Conservation (phyloP, 2,329 filamentous ascomycete species). For the Aspergillus pseudoterreus region DNA sequence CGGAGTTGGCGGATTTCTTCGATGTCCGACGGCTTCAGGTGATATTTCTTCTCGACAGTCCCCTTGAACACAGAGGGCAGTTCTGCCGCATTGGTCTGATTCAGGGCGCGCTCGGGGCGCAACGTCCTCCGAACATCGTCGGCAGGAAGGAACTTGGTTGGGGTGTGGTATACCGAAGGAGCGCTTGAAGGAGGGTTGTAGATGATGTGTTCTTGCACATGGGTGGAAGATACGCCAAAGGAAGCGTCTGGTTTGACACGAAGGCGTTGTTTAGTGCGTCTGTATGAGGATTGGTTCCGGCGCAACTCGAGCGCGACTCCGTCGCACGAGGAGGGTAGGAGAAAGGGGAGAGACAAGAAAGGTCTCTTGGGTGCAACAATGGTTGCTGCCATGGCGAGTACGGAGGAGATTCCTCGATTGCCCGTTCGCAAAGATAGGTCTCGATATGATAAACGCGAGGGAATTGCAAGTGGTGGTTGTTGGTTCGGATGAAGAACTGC, state of each 20-base stretch:
- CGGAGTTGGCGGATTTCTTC: constrained; percentile 58
- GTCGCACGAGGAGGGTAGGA: constrained; percentile 37
- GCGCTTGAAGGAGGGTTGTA: constrained; percentile 64
- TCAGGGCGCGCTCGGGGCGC: constrained; percentile 33
- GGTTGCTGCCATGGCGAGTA: constrained; percentile 25
- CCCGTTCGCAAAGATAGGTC: too few relatives aligned
- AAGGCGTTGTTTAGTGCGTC: constrained; percentile 49
- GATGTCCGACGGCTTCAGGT: constrained; percentile 55
- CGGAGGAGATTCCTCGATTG: too few relatives aligned
- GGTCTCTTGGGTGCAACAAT: constrained; percentile 30
- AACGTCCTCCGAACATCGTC: constrained; percentile 53
- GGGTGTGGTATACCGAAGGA: constrained; percentile 62
- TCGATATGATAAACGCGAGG: too few relatives aligned
- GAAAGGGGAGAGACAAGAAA: constrained; percentile 34
- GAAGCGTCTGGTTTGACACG: constrained; percentile 51
- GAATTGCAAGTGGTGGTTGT: too few relatives aligned
- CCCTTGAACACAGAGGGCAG: constrained; percentile 50
- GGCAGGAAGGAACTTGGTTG: constrained; percentile 60
- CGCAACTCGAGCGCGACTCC: constrained; percentile 28
- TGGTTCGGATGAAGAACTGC: too few relatives aligned
- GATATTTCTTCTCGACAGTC: constrained; percentile 57
- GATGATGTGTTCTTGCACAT: constrained; percentile 53
- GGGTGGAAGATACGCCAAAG: constrained; percentile 39
- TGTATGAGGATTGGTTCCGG: constrained; percentile 49
- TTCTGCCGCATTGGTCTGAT: constrained; percentile 18